Conservation (phyloP, 2,329 filamentous ascomycete species). For the Rhytidhysteron rufulum region DNA sequence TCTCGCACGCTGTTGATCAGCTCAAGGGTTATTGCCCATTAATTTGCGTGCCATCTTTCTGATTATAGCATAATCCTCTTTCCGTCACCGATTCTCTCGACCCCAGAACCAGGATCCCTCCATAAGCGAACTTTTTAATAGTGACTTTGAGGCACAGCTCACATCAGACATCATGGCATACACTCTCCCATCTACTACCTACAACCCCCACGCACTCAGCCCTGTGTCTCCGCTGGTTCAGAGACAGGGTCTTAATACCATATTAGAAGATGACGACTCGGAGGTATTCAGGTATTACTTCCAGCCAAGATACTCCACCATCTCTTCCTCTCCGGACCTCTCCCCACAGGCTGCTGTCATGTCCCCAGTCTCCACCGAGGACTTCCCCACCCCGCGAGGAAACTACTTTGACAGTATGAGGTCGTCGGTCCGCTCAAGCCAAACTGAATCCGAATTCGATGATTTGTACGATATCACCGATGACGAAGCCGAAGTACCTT, state of each 20-base stretch:
- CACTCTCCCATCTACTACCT: constrained; percentile 47
- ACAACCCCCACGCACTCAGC: constrained; percentile 34
- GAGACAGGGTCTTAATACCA: constrained; percentile 59
- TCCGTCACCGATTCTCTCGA: constrained; percentile 12
- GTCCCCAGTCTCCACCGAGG: constrained; percentile 47
- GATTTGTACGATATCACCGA: constrained; percentile 86
- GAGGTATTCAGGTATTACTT: constrained; percentile 34
- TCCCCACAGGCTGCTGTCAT: constrained; percentile 25
- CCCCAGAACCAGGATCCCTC: constrained; percentile 21
- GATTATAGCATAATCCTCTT: constrained; percentile 13
- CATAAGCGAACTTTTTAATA: constrained; percentile 30
- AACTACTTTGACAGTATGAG: constrained; percentile 52
- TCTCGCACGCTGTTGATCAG: constrained; percentile 44
- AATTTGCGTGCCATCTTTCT: constrained; percentile 21
- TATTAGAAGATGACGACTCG: constrained; percentile 55
- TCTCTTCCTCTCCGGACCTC: constrained; percentile 13
- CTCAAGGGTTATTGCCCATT: constrained; percentile 33
- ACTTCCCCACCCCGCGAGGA: constrained; percentile 71
- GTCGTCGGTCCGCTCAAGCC: constrained; percentile 44
- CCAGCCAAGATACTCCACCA: constrained; percentile 32
- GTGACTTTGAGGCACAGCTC: constrained; percentile 33
- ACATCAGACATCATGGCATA: constrained; percentile 42
- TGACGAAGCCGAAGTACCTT: constrained; percentile 58
- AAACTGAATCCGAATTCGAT: constrained; percentile 71
- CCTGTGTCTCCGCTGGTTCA: constrained; percentile 52